phyloP scores from a whole-genome alignment of 208 protist species.

The Acanthamoeba royreba region DNA sequence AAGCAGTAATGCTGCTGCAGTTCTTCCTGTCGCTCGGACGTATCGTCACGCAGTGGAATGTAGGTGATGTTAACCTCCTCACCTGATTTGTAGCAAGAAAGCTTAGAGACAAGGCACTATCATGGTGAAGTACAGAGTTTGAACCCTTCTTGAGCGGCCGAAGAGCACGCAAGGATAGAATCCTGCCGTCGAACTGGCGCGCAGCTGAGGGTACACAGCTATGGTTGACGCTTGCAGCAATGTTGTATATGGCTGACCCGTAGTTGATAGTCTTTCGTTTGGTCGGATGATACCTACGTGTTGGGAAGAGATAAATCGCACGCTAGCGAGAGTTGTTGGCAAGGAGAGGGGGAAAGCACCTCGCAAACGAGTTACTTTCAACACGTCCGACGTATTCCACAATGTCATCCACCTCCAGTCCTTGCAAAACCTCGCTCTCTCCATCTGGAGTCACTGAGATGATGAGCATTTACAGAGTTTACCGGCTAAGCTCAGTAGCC shows the following conservation, averaged over 20 bases:
- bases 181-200: not conserved
- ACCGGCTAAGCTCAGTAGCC: not conserved
- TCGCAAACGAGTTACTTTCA: constrained; percentile 13
- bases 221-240: constrained; percentile 12
- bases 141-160: not conserved
- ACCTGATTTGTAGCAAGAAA: not conserved
- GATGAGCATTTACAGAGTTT: not conserved
- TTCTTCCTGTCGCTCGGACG: not conserved
- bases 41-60: not conserved
- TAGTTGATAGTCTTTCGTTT: constrained; percentile 36
- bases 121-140: not conserved
- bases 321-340: too few species aligned
- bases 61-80: constrained; percentile 17
- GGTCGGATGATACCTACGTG: not conserved
- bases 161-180: not conserved
- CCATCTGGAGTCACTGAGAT: not conserved
- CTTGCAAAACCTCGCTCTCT: not conserved
- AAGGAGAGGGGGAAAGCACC: too few species aligned
- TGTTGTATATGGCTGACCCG: not conserved
- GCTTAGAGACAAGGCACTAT: not conserved
- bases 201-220: not conserved
- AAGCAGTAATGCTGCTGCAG: constrained; percentile 17
- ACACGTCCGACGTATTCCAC: not conserved
- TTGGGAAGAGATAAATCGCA: too few species aligned
- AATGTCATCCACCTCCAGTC: not conserved